These are phyloP conservation scores for Vaccinium vitisidaea DNA, from an alignment of 148 eudicot species.

Conservation along the genomic window DNA sequence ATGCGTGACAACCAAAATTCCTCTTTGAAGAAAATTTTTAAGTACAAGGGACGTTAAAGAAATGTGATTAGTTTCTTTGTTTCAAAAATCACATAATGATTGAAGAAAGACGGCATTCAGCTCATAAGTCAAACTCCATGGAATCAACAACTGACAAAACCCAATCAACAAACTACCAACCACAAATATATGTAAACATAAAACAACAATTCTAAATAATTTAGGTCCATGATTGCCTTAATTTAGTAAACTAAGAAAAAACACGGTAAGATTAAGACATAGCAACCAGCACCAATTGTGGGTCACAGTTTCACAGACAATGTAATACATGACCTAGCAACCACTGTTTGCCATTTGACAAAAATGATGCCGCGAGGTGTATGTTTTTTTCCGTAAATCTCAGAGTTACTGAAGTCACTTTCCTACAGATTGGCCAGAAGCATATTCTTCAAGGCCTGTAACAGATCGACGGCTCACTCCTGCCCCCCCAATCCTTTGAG, in stretches of 20 bases:
- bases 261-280: neutral
- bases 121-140: slow-evolving; percentile 8
- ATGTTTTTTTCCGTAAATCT: neutral
- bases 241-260: slow-evolving; percentile 4
- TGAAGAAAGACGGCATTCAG: slow-evolving; percentile 5
- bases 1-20: neutral
- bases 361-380: neutral
- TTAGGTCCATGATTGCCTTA: neutral
- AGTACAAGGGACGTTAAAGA: neutral
- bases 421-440: neutral
- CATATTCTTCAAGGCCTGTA: neutral
- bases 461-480: no score
- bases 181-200: neutral
- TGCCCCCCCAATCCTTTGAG: no score
- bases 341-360: neutral
- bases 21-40: neutral
- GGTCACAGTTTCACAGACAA: slow-evolving; percentile 7
- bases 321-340: neutral
- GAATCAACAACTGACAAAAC: slow-evolving; percentile 15
- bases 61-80: neutral
- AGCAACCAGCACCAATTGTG: slow-evolving; percentile 14
- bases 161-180: neutral
- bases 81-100: neutral
- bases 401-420: neutral
- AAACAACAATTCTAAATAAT: slow-evolving; percentile 10